Conservation (phyloP, 2,329 filamentous ascomycete species). For the Sphaerulina musiva region DNA sequence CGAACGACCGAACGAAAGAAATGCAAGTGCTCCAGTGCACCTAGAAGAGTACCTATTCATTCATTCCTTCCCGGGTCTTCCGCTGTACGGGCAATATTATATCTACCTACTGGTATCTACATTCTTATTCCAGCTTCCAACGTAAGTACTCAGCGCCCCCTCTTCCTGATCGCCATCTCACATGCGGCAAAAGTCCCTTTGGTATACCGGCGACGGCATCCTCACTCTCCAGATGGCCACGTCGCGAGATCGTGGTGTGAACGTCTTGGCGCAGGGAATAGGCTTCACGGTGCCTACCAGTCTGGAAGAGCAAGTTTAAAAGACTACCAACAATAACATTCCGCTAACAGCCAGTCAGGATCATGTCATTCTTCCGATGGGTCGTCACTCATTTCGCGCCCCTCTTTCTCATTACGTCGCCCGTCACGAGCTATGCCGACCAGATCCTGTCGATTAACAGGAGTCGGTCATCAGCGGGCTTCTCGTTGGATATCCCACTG, state of each 20-base stretch:
- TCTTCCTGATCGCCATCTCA: background rate
- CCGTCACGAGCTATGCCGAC: slow-evolving; percentile 60
- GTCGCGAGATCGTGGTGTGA: slow-evolving; percentile 1
- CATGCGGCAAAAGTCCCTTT: background rate
- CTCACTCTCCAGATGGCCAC: slow-evolving; percentile 3
- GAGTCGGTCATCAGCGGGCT: slow-evolving; percentile 54
- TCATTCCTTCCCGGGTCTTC: background rate
- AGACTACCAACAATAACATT: background rate
- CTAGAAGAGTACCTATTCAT: background rate
- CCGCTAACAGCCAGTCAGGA: slow-evolving; percentile 20
- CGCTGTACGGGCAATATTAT: background rate
- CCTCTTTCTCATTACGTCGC: slow-evolving; percentile 51
- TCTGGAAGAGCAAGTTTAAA: slow-evolving; percentile 18
- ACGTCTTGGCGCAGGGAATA: slow-evolving; percentile 6
- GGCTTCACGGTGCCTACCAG: slow-evolving; percentile 15
- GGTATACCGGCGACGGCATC: slow-evolving; percentile 1
- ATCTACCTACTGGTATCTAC: background rate
- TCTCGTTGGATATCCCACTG: slow-evolving; percentile 60
- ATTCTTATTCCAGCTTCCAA: background rate
- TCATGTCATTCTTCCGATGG: slow-evolving; percentile 33
- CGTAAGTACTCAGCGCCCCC: slow-evolving; percentile 7
- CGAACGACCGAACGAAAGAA: background rate
- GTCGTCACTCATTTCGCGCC: slow-evolving; percentile 34
- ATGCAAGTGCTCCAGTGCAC: background rate
- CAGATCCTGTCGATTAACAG: slow-evolving; percentile 60